Evolutionary conservation across 306 rosid genomes (phyloP).

Genomic region (Rosa persica): DNA sequence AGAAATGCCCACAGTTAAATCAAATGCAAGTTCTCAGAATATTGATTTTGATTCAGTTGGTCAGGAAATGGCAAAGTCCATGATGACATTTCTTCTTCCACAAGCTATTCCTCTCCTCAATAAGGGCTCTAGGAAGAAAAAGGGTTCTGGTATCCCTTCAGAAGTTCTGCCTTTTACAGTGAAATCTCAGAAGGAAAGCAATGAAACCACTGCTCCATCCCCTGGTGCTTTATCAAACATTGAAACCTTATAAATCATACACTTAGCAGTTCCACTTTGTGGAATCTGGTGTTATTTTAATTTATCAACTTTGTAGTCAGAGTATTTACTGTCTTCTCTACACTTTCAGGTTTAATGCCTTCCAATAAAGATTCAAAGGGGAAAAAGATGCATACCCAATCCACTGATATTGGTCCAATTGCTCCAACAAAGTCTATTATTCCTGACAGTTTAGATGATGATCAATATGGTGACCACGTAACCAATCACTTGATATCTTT

Average conservation of each 20-base stretch:
- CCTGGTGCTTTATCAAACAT: slow-evolving; percentile 34
- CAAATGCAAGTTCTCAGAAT: slow-evolving; percentile 41
- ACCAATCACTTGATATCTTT: slow-evolving; percentile 26
- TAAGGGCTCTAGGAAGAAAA: slow-evolving; percentile 45
- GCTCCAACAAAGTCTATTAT: slow-evolving; percentile 33
- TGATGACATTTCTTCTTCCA: slow-evolving; percentile 85
- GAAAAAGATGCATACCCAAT: slow-evolving; percentile 32
- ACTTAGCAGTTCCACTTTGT: background rate
- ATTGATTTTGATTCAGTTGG: slow-evolving; percentile 55
- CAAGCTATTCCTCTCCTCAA: slow-evolving; percentile 80
- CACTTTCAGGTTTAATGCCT: slow-evolving; percentile 35
- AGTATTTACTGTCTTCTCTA: slow-evolving; percentile 6
- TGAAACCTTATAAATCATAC: background rate
- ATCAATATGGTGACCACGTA: slow-evolving; percentile 36
- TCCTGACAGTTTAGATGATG: slow-evolving; percentile 47
- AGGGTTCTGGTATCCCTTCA: slow-evolving; percentile 27
- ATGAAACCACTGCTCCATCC: slow-evolving; percentile 27
- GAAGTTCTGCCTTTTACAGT: slow-evolving; percentile 28
- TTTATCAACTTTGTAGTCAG: background rate
- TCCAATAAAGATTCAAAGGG: slow-evolving; percentile 24
- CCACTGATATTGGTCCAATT: slow-evolving; percentile 22
- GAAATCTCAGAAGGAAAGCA: slow-evolving; percentile 34
- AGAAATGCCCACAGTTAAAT: slow-evolving; percentile 31
- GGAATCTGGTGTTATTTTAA: background rate
- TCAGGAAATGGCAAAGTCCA: slow-evolving; percentile 65